These are phyloP conservation scores for Ophiostoma novo-ulmi DNA, from an alignment of 2,329 filamentous ascomycete genomes.

Conservation along the genomic window DNA sequence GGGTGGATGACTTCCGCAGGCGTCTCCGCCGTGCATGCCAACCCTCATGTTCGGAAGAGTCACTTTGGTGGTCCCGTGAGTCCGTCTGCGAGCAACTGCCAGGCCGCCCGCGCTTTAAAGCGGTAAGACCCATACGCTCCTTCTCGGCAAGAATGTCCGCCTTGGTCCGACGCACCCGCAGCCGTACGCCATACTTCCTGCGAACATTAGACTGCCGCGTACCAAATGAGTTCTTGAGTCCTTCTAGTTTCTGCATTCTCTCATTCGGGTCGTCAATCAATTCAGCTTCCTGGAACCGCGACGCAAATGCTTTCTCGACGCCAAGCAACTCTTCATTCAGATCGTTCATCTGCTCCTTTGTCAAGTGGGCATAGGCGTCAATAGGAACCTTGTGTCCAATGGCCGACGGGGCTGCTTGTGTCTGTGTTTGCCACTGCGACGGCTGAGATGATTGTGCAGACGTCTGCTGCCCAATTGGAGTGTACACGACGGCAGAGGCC, in stretches of 20 bases:
- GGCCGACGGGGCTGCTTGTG: neutral
- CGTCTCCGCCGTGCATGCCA: neutral
- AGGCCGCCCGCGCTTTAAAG: neutral
- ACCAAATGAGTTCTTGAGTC: conserved; percentile 49
- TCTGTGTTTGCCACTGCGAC: neutral
- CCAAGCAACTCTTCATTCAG: conserved; percentile 38
- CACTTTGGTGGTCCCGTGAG: neutral
- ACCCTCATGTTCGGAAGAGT: neutral
- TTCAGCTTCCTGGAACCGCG: conserved; percentile 42
- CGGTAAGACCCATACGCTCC: conserved; percentile 37
- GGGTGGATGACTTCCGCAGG: neutral
- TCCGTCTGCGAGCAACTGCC: neutral
- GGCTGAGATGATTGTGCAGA: conserved; percentile 17
- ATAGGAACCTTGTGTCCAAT: neutral
- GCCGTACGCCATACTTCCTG: conserved; percentile 53
- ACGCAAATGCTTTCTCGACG: conserved; percentile 39
- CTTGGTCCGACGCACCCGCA: conserved; percentile 46
- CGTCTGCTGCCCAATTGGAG: neutral
- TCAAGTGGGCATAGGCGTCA: conserved; percentile 45
- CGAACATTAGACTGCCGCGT: conserved; percentile 54
- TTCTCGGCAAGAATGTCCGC: conserved; percentile 43
- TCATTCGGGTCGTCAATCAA: conserved; percentile 35
- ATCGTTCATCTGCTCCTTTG: conserved; percentile 30
- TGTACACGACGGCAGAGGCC: neutral
- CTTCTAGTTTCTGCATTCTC: conserved; percentile 36